These are phyloP conservation scores for Clarireedia hainanense DNA, from an alignment of 2,329 filamentous ascomycete species.

Conservation along the genomic window DNA sequence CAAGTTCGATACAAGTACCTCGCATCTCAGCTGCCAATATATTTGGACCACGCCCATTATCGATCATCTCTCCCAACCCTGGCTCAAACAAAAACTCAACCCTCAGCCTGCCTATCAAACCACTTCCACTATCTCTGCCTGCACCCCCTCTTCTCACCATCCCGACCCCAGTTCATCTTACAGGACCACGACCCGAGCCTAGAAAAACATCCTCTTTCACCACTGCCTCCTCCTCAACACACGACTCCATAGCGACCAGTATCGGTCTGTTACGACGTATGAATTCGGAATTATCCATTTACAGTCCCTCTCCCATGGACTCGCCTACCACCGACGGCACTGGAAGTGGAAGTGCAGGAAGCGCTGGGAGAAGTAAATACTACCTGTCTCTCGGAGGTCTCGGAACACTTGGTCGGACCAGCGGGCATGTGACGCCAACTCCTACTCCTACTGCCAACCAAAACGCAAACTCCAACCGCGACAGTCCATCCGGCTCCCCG, in stretches of 20 bases:
- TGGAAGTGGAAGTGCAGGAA: neutral
- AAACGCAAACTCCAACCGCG: neutral
- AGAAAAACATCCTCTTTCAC: neutral
- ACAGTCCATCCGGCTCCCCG: no score
- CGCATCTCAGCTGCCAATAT: neutral
- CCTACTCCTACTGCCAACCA: neutral
- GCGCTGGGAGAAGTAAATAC: neutral
- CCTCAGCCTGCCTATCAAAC: neutral
- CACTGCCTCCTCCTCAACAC: neutral
- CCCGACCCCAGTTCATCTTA: constrained; percentile 15
- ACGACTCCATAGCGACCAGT: constrained; percentile 2
- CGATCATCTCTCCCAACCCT: neutral
- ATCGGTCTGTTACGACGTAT: constrained; percentile 10
- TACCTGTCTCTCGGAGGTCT: neutral
- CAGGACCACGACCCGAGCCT: constrained; percentile 12
- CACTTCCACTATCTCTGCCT: neutral
- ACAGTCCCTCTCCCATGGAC: neutral
- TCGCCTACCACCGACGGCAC: neutral
- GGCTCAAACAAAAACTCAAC: constrained; percentile 8
- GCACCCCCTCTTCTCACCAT: constrained; percentile 18
- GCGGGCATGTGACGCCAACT: neutral
- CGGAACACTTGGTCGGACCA: neutral
- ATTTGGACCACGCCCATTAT: neutral
- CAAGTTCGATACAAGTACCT: neutral
- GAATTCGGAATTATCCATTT: constrained; percentile 8